phyloP scores from a whole-genome alignment of 371 early-diverging fungal species.

The Lichtheimia ramosa region DNA sequence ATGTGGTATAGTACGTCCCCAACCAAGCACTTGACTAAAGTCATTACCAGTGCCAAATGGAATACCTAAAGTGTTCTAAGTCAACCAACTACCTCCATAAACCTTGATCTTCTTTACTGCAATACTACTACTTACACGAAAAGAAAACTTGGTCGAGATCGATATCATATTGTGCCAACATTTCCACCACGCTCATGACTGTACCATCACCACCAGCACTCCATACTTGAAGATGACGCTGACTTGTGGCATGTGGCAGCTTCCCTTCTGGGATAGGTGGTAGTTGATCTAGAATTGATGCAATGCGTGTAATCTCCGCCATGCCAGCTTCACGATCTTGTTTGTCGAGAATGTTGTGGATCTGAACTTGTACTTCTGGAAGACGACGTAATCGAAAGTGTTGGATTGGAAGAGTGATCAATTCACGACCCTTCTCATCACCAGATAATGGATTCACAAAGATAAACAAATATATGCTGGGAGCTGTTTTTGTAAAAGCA shows the following conservation, averaged over 20 bases:
- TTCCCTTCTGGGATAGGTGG: slow-evolving; percentile 15
- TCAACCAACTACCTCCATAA: too few species aligned
- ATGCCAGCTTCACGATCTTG: slow-evolving; percentile 47
- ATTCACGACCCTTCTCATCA: slow-evolving; percentile 53
- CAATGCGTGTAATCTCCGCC: slow-evolving; percentile 28
- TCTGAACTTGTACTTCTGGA: slow-evolving; percentile 62
- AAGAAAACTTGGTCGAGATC: slow-evolving; percentile 58
- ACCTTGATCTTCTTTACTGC: too few species aligned
- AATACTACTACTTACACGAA: slow-evolving; percentile 40
- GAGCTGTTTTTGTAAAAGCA: slow-evolving; percentile 9
- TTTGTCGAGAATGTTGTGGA: slow-evolving; percentile 57
- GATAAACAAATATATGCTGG: slow-evolving; percentile 57
- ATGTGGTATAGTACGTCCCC: slow-evolving; percentile 63
- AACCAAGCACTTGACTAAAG: slow-evolving; percentile 64
- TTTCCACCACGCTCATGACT: slow-evolving; percentile 60
- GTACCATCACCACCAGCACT: slow-evolving; percentile 72
- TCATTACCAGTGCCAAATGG: slow-evolving; percentile 73
- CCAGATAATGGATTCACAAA: slow-evolving; percentile 67
- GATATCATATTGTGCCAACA: slow-evolving; percentile 45
- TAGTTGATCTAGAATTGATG: slow-evolving; percentile 23
- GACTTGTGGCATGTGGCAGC: slow-evolving; percentile 6
- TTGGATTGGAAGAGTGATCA: slow-evolving; percentile 52
- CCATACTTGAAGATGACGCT: slow-evolving; percentile 62
- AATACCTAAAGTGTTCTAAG: slow-evolving; percentile 29
- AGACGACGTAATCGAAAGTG: slow-evolving; percentile 57